phyloP scores from a whole-genome alignment of 768 basidiomycete species.

The Boletus rubescentipes region DNA sequence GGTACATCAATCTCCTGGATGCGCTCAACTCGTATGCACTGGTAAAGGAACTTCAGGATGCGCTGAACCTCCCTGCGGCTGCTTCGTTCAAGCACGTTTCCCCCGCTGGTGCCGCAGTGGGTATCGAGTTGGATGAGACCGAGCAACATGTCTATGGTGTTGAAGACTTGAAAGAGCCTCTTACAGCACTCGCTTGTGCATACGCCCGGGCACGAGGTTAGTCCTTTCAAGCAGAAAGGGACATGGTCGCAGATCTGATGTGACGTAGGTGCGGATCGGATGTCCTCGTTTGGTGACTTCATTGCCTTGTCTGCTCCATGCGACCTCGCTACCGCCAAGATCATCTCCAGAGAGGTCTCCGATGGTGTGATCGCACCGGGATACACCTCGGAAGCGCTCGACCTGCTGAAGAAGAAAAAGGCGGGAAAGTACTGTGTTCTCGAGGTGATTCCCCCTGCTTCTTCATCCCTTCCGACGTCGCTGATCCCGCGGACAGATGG shows the following conservation, averaged over 20 bases:
- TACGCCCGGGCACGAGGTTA: conserved; percentile 94
- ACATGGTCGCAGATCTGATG: not conserved
- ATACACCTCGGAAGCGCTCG: conserved; percentile 84
- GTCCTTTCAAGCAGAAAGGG: conserved; percentile 16
- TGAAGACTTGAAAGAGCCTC: conserved; percentile 86
- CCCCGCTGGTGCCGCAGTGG: conserved; percentile 95
- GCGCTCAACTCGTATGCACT: conserved; percentile 96
- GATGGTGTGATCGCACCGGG: conserved; percentile 98
- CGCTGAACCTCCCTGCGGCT: conserved; percentile 87
- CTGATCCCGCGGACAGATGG: conserved; percentile 59
- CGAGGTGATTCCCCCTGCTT: conserved; percentile 50
- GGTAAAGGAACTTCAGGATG: conserved; percentile 89
- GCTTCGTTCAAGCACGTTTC: conserved; percentile 99
- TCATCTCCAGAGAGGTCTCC: conserved; percentile 98
- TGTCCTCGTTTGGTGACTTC: conserved; percentile 99
- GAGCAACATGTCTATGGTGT: conserved; percentile 97
- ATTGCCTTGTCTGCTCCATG: conserved; percentile 92
- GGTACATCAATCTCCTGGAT: conserved; percentile 97
- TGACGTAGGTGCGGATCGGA: conserved; percentile 84
- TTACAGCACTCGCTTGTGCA: conserved; percentile 87
- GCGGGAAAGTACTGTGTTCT: conserved; percentile 98
- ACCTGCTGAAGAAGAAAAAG: conserved; percentile 93
- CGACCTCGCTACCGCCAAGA: conserved; percentile 91
- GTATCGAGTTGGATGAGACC: conserved; percentile 72
- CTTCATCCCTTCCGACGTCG: not conserved